Conservation (phyloP, 2,329 filamentous ascomycete species). For the Orbilia brochopaga region DNA sequence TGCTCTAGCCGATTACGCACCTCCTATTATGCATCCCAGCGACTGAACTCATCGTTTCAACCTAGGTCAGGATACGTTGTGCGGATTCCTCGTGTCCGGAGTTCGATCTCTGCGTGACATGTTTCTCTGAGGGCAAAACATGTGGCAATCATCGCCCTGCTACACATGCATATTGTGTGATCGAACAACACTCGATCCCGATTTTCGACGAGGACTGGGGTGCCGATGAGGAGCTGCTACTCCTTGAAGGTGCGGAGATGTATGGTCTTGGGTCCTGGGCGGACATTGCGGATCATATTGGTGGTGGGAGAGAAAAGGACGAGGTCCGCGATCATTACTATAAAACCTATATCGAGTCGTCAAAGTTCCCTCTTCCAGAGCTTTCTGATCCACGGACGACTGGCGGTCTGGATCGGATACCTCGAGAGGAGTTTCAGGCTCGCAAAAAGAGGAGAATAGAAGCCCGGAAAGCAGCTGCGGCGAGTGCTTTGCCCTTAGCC, state of each 20-base stretch:
- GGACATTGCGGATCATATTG: slow-evolving; percentile 97
- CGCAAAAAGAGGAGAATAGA: slow-evolving; percentile 94
- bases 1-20: neutral
- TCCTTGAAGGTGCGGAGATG: slow-evolving; percentile 92
- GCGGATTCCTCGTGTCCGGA: slow-evolving; percentile 82
- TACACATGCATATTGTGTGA: slow-evolving; percentile 87
- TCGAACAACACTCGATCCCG: slow-evolving; percentile 97
- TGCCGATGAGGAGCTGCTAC: slow-evolving; percentile 90
- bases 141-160: slow-evolving; percentile 85
- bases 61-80: slow-evolving; percentile 89
- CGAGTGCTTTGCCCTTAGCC: slow-evolving; percentile 79
- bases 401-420: slow-evolving; percentile 76
- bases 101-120: slow-evolving; percentile 95
- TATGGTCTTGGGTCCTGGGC: slow-evolving; percentile 97
- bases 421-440: slow-evolving; percentile 89
- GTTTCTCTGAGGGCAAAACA: slow-evolving; percentile 81
- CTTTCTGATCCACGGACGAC: slow-evolving; percentile 83
- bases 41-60: neutral
- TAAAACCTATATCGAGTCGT: slow-evolving; percentile 81
- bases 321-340: slow-evolving; percentile 96
- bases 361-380: slow-evolving; percentile 83
- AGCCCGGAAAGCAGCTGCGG: slow-evolving; percentile 83
- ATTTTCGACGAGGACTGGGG: slow-evolving; percentile 97
- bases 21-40: neutral
- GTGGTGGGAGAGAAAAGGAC: slow-evolving; percentile 90